Base-by-base conservation (phyloP, 306 rosid genomes). In the Cucumis melo region DNA sequence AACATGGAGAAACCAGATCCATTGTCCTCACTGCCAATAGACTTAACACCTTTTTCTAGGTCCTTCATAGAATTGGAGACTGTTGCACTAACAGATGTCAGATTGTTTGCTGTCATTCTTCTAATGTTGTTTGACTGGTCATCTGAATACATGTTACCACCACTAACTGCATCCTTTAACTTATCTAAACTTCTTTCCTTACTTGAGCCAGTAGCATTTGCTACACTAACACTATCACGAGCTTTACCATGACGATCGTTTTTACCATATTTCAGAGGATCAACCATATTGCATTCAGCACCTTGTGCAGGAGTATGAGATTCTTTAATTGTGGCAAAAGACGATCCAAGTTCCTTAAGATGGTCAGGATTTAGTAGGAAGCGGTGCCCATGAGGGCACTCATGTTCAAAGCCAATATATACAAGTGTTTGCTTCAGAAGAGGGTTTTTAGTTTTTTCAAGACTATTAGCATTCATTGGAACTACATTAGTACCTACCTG, bases 331-430 rank as follows among this genome's bases (percentile, higher is more conserved):
- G 78, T 78, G 42, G 89, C 83, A 85, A 87, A 87, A 14, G 80
- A 73, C 1, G 87, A 64, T 73, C 94, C 98, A 73, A 88, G 92
- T 78, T 90, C 93, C 72, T 81, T 38, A 55, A 93, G 92, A 86
- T 88, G 93, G 73, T 87, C 91, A 4, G 87, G 84, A 85, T 83
- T 88, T 81, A 93, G 86, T 70, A 91, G 79, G 84, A 93, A 91
- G 80, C 98, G 96, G 67, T 93, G 98, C 73, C 98, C 98, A 87
- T 73, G 87, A 67, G 97, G 91, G 82, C 98, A 93, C 77, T 93
- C 98, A 80, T 91, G 94, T 89, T 93, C 98, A 75, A 91, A 91
- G 60, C 98, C 98, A 81, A 91, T 88, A 88, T 91, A 86, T 32
- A 81, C 86, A 36, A 79, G 64, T 56, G 65, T 88, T 76, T 87